Base-by-base conservation (phyloP, 257 asterid genomes). In the Ligustrum vulgare region DNA sequence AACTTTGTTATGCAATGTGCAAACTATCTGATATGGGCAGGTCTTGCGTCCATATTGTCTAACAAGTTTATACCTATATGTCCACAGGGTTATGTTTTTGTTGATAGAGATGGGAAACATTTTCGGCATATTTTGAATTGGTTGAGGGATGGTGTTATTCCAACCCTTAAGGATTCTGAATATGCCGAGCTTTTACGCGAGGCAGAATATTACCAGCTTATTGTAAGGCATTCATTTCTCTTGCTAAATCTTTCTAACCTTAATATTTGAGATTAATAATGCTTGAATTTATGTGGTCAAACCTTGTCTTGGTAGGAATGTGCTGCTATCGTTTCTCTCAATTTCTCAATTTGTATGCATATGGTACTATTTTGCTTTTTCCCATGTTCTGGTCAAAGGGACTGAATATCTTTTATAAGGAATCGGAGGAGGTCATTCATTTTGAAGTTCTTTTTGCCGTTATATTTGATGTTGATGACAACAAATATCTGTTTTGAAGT, bases 161-260 rank as follows among this genome's bases (percentile, higher is more conserved):
- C 98, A 20, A 72, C 86, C 8, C 73, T 94, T 87, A 84, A 77
- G 72, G 97, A 94, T 67, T 73, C 78, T 75, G 94, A 87, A 78
- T 89, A 84, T 77, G 72, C 88, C 54, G 97, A 89, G 86, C 93
- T 94, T 86, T 75, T 88, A 77, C 86, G 85, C 67, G 97, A 94
- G 86, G 97, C 98, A 39, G 96, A 94, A 78, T 94, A 86, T 86
- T 94, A 78, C 90, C 97, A 94, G 78, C 97, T 94, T 87, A 93
- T 87, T 80, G 98, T 93, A 80, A 88, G 90, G 60, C 72, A 60
- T 75, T 67, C n/a, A 78, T 72, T 58, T 54, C 73, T 58, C 58
- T 43, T 70, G 70, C 74, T 72, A 13, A 31, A 33, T 33, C 33
- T 5, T 34, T 51, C 56, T n/a, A 18, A 10, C 39, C 31, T 69